Conservation (phyloP, 2,329 filamentous ascomycete species). For the Periconia macrospinosa region DNA sequence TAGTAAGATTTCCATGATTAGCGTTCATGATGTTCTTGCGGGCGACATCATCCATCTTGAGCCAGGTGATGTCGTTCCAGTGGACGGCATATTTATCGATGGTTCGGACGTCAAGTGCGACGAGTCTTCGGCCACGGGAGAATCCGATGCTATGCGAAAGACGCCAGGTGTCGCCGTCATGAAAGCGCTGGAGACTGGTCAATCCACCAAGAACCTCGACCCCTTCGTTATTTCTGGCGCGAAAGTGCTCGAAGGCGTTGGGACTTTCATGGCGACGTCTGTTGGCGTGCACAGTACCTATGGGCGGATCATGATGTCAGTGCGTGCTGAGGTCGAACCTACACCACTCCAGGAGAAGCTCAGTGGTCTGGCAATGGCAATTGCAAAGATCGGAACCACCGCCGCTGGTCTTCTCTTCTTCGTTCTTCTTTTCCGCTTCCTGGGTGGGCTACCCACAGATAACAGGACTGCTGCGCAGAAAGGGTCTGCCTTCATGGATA, state of each 20-base stretch:
- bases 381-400: constrained; percentile 53
- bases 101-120: constrained; percentile 70
- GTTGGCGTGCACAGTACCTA: constrained; percentile 59
- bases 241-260: constrained; percentile 56
- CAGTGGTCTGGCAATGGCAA: constrained; percentile 53
- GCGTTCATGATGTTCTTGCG: constrained; percentile 61
- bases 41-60: constrained; percentile 71
- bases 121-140: constrained; percentile 72
- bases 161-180: constrained; percentile 62
- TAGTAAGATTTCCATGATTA: constrained; percentile 64
- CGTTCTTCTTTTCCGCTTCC: constrained; percentile 43
- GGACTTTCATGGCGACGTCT: constrained; percentile 58
- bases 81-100: constrained; percentile 69
- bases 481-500: constrained; percentile 43
- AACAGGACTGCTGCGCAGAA: constrained; percentile 28
- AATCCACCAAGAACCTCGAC: constrained; percentile 57
- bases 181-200: constrained; percentile 55
- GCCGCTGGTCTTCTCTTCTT: constrained; percentile 44
- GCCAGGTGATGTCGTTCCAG: constrained; percentile 69
- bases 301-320: constrained; percentile 60
- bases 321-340: constrained; percentile 55
- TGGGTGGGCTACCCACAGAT: constrained; percentile 33
- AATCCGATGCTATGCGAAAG: constrained; percentile 72
- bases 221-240: constrained; percentile 66
- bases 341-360: constrained; percentile 60